Conservation (phyloP, 2,329 filamentous ascomycete genomes). For the Aureobasidium musti region DNA sequence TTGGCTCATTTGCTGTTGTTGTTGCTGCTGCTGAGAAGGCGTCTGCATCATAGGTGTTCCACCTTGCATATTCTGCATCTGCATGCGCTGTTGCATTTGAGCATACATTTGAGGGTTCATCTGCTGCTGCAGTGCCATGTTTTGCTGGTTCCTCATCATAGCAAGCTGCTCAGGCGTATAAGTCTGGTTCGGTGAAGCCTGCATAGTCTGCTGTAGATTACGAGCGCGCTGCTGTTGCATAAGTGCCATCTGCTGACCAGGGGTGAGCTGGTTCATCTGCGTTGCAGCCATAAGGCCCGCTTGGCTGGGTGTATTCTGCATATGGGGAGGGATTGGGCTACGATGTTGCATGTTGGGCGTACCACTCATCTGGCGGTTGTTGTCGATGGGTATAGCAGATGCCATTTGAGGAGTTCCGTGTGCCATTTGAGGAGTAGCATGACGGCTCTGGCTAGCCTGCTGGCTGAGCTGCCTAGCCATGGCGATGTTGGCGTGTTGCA, state of each 20-base stretch:
- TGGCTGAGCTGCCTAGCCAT: conserved; percentile 46
- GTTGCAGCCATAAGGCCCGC: conserved; percentile 34
- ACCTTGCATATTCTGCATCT: conserved; percentile 31
- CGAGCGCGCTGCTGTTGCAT: conserved; percentile 38
- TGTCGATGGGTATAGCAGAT: conserved; percentile 36
- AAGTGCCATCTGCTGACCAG: conserved; percentile 34
- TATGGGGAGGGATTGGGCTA: conserved; percentile 39
- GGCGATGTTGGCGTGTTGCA: conserved; percentile 39
- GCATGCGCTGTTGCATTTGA: conserved; percentile 31
- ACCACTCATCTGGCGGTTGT: conserved; percentile 42
- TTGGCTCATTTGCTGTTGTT: conserved; percentile 35
- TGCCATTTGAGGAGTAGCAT: conserved; percentile 44
- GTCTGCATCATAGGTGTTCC: conserved; percentile 27
- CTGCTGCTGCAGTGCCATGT: conserved; percentile 34
- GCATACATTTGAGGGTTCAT: conserved; percentile 33
- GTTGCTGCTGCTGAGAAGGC: conserved; percentile 34
- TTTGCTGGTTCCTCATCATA: conserved; percentile 35
- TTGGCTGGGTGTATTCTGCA: conserved; percentile 37
- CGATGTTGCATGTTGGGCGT: conserved; percentile 43
- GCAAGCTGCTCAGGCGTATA: conserved; percentile 37
- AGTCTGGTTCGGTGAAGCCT: conserved; percentile 35
- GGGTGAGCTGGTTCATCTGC: conserved; percentile 35
- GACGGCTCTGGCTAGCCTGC: conserved; percentile 41
- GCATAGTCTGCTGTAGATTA: conserved; percentile 37
- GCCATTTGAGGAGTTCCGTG: conserved; percentile 44